Evolutionary conservation across 73 alveolate species (phyloP).

Genomic region (Tetrahymena elliotti): DNA sequence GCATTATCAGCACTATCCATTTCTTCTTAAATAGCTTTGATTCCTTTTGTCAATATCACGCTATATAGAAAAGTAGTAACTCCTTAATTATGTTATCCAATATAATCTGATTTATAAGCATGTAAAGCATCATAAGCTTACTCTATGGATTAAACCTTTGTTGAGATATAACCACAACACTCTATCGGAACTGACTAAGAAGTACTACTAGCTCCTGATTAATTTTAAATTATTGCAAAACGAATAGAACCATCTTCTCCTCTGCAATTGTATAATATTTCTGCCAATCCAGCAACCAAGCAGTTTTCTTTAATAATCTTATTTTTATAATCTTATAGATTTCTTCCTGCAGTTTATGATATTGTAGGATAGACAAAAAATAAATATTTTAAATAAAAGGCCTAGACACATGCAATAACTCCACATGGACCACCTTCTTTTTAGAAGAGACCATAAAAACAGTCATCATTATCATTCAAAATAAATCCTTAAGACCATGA

Average conservation of each 20-base stretch:
- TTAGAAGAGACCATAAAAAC: slow-evolving; percentile 51
- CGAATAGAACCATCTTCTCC: not conserved
- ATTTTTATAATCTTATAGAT: not conserved
- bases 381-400: slow-evolving; percentile 50
- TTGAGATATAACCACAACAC: slow-evolving; percentile 11
- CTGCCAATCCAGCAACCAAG: slow-evolving; percentile 33
- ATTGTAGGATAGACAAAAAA: slow-evolving; percentile 20
- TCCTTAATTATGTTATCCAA: slow-evolving; percentile 9
- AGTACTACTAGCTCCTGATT: not conserved
- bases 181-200: slow-evolving; percentile 10
- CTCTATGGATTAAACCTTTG: not conserved
- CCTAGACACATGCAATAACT: slow-evolving; percentile 52
- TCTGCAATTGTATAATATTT: slow-evolving; percentile 2
- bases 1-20: slow-evolving; percentile 22
- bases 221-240: not conserved
- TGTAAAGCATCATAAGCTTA: slow-evolving; percentile 22
- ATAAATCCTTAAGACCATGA: slow-evolving; percentile 34
- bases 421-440: slow-evolving; percentile 79
- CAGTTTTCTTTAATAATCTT: slow-evolving; percentile 9
- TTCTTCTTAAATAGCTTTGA: slow-evolving; percentile 1
- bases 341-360: not conserved
- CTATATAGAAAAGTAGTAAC: slow-evolving; percentile 20
- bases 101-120: not conserved
- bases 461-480: slow-evolving; percentile 8
- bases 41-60: slow-evolving; percentile 26